phyloP scores from a whole-genome alignment of 305 asterid species.

The Fraxinus paxiana region DNA sequence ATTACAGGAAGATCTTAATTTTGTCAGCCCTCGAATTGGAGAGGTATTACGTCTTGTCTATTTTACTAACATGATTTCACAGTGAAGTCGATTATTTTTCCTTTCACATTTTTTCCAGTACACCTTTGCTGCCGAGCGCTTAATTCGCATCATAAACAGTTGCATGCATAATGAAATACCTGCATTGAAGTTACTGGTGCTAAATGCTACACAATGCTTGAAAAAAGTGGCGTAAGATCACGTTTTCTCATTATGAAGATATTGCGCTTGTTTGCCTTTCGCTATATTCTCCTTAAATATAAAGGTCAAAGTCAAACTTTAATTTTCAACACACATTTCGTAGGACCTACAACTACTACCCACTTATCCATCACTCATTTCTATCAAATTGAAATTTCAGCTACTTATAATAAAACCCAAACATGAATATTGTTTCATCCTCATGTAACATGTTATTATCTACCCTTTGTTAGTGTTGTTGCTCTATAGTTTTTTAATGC shows the following conservation, averaged over 20 bases:
- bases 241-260: neutral
- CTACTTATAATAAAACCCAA: neutral
- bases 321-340: neutral
- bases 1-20: conserved; percentile 96
- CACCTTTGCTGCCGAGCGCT: neutral
- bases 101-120: conserved; percentile 6
- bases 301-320: neutral
- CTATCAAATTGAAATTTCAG: neutral
- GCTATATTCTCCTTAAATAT: neutral
- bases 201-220: conserved; percentile 4
- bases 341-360: neutral
- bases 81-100: conserved; percentile 18
- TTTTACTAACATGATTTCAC: conserved; percentile 17
- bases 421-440: neutral
- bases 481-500: conserved; percentile 6
- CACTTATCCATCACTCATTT: neutral
- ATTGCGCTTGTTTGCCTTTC: neutral
- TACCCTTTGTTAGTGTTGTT: neutral
- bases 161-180: conserved; percentile 2
- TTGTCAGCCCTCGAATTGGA: conserved; percentile 99
- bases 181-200: conserved; percentile 8
- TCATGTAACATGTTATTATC: neutral
- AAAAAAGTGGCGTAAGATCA: neutral
- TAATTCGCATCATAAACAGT: neutral
- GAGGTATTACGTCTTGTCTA: conserved; percentile 52